A percentile compares a stretch with the other conserved stretches of the same genome.
phyloP scores from a whole-genome alignment of 371 early-diverging fungal species.

The Enterocytospora artemiae region DNA sequence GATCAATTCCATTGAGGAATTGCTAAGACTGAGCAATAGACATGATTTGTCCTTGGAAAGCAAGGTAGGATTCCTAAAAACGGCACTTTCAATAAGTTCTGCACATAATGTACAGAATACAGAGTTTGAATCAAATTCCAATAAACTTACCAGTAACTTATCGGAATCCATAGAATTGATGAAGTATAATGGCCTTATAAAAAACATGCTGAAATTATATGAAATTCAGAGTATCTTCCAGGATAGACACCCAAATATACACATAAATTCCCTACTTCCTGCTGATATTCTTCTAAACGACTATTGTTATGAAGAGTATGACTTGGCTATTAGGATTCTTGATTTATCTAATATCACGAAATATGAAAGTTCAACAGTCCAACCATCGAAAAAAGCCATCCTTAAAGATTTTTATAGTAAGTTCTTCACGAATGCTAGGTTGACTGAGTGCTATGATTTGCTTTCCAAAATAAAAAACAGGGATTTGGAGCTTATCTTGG shows the following conservation, averaged over 20 bases:
- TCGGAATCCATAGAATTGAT: neutral
- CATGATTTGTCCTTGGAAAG: constrained; percentile 28
- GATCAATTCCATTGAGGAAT: constrained; percentile 29
- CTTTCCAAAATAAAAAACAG: neutral
- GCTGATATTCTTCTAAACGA: constrained; percentile 50
- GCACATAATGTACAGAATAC: constrained; percentile 7
- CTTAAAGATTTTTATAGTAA: constrained; percentile 25
- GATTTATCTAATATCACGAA: constrained; percentile 29
- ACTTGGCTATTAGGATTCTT: constrained; percentile 35
- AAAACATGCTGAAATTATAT: constrained; percentile 16
- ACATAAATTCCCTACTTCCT: constrained; percentile 17
- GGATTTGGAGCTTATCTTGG: constrained; percentile 5
- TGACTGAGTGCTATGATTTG: constrained; percentile 7
- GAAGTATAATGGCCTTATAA: constrained; percentile 2
- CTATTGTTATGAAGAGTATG: constrained; percentile 39
- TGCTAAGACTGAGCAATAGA: constrained; percentile 22
- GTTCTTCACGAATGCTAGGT: neutral
- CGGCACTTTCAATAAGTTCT: constrained; percentile 16
- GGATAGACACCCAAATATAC: constrained; percentile 17
- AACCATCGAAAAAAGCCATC: too few relatives aligned
- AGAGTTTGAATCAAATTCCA: too few relatives aligned
- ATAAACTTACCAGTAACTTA: neutral
- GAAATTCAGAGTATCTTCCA: constrained; percentile 40
- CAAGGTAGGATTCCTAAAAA: constrained; percentile 35
- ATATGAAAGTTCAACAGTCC: too few relatives aligned